Conservation (phyloP, 495 filamentous ascomycete genomes). For the Darksidea phi region DNA sequence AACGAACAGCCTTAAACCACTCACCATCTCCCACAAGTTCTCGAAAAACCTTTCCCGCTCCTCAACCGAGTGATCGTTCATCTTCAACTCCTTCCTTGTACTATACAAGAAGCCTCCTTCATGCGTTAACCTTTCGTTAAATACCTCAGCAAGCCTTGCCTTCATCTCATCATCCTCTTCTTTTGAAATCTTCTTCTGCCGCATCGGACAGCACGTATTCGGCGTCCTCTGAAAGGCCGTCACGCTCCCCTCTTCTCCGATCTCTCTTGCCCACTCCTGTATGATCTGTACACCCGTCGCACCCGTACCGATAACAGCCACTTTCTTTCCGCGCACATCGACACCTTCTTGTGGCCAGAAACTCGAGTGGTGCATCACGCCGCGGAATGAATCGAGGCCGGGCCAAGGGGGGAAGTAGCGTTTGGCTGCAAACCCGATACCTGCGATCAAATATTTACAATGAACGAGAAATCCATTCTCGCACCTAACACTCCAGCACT, state of each 20-base stretch:
- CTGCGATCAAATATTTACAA: conserved; percentile 3
- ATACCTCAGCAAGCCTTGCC: background rate
- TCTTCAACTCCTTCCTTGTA: background rate
- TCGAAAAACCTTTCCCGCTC: conserved; percentile 22
- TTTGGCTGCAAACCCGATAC: conserved; percentile 12
- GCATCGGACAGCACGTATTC: conserved; percentile 2
- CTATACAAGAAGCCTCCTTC: conserved; percentile 2
- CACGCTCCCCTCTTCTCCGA: background rate
- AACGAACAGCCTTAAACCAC: background rate
- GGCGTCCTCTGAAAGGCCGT: conserved; percentile 20
- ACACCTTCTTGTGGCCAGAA: conserved; percentile 18
- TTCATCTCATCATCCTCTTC: background rate
- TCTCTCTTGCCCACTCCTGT: conserved; percentile 8
- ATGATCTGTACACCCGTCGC: conserved; percentile 17
- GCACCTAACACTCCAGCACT: background rate
- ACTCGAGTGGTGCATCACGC: conserved; percentile 9
- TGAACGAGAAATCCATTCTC: background rate
- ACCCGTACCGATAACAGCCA: conserved; percentile 26
- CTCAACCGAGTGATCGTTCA: conserved; percentile 1
- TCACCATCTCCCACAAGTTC: conserved; percentile 23
- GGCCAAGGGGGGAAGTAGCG: conserved; percentile 8
- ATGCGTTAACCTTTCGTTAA: background rate
- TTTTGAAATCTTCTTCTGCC: background rate
- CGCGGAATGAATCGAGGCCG: conserved; percentile 21
- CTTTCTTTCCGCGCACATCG: conserved; percentile 6